phyloP scores from a whole-genome alignment of 2,329 filamentous ascomycete genomes.

The Microdochium bolleyi region DNA sequence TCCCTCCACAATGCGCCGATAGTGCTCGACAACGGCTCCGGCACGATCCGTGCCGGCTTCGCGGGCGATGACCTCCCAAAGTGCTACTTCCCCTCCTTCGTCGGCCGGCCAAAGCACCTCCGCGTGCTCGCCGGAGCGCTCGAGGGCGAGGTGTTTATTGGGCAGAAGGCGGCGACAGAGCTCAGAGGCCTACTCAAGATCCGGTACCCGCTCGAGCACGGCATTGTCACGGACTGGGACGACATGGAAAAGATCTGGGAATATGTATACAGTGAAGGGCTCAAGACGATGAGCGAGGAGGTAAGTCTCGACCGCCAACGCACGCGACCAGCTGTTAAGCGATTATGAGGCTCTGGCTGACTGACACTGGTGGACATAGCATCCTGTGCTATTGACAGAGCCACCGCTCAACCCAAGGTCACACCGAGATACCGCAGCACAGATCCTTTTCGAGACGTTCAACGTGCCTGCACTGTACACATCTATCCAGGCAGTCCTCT shows the following conservation, averaged over 20 bases:
- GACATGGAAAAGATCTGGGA: conserved; percentile 99
- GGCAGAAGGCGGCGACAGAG: conserved; percentile 79
- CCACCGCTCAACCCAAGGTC: conserved; percentile 89
- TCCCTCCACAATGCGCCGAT: conserved; percentile 92
- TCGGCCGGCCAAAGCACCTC: conserved; percentile 90
- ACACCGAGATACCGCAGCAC: conserved; percentile 92
- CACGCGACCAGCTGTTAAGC: not conserved
- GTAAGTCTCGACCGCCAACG: conserved; percentile 34
- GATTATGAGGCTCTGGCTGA: not conserved
- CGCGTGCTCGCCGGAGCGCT: conserved; percentile 92
- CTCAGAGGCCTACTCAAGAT: conserved; percentile 92
- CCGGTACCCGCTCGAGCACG: conserved; percentile 89
- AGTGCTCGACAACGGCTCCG: conserved; percentile 97
- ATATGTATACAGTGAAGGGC: conserved; percentile 89
- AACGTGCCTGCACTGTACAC: conserved; percentile 96
- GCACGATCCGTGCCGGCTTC: conserved; percentile 94
- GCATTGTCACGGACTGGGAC: conserved; percentile 98
- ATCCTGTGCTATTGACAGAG: conserved; percentile 93
- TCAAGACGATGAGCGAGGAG: conserved; percentile 97
- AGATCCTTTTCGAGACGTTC: conserved; percentile 98
- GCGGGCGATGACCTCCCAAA: conserved; percentile 93
- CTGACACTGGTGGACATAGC: conserved; percentile 37
- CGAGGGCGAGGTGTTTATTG: conserved; percentile 96
- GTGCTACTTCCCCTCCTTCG: conserved; percentile 95
- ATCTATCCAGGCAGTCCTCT: conserved; percentile 93